Percentiles rank a stretch among this genome's conserved stretches.
Conservation (phyloP, 2,329 filamentous ascomycete genomes). For the Aspergillus intermedius region DNA sequence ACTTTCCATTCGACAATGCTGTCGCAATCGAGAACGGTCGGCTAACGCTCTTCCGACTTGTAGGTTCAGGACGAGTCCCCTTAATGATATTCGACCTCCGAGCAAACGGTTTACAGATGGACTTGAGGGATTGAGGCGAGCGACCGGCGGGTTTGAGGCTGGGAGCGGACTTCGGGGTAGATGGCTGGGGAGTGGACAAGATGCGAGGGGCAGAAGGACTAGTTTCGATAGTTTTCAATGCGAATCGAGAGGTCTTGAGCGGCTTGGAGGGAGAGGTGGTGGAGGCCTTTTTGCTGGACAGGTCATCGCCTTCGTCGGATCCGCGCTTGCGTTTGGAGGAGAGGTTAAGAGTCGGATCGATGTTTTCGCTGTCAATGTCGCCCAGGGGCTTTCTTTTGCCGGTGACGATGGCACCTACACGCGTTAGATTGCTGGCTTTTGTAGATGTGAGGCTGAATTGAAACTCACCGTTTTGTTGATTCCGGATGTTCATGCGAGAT, state of each 20-base stretch:
- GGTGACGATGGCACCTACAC: constrained; percentile 10
- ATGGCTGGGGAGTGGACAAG: constrained; percentile 19
- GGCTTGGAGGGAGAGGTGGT: constrained; percentile 41
- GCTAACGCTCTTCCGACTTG: constrained; percentile 41
- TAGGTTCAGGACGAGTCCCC: constrained; percentile 60
- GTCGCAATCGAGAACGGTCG: constrained; percentile 77
- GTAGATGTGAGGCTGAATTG: not conserved
- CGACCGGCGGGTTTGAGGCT: constrained; percentile 68
- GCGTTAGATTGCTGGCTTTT: constrained; percentile 4
- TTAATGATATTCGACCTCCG: constrained; percentile 60
- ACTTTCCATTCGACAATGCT: constrained; percentile 56
- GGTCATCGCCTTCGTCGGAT: constrained; percentile 24
- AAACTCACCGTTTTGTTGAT: constrained; percentile 27
- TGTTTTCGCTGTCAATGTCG: constrained; percentile 51
- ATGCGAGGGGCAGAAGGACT: constrained; percentile 13
- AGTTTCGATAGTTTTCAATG: constrained; percentile 20
- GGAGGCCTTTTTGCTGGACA: constrained; percentile 2
- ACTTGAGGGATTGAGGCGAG: constrained; percentile 66
- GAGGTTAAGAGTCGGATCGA: constrained; percentile 49
- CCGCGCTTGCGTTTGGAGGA: constrained; percentile 42
- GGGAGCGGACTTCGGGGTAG: constrained; percentile 45
- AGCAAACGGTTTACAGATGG: constrained; percentile 62
- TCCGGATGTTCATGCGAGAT: constrained; percentile 27
- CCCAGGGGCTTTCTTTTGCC: constrained; percentile 12
- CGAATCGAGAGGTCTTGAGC: constrained; percentile 42